Evolutionary conservation across 371 early-diverging fungal genomes (phyloP).

Genomic region (Apophysomyces sp.): DNA sequence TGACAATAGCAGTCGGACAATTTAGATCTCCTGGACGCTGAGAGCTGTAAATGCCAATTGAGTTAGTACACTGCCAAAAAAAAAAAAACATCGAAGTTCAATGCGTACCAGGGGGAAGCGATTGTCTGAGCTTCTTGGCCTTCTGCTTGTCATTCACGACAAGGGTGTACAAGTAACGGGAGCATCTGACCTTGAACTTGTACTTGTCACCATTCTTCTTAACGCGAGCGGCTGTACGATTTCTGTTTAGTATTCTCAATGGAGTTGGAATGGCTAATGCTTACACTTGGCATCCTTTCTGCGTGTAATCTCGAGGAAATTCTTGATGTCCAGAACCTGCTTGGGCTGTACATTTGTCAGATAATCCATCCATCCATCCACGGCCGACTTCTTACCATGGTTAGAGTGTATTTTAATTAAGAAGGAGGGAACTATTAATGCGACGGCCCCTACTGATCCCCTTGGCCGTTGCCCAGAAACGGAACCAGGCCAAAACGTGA

Average conservation of each 20-base stretch:
- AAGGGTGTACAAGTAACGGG: constrained; percentile 91
- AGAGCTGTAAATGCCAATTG: constrained; percentile 16
- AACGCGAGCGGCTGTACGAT: constrained; percentile 73
- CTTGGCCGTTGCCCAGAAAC: background rate
- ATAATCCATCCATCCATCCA: constrained; percentile 1
- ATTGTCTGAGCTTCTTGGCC: constrained; percentile 92
- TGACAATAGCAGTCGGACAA: background rate
- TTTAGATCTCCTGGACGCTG: constrained; percentile 32
- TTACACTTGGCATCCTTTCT: constrained; percentile 81
- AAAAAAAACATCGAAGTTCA: background rate
- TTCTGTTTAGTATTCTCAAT: background rate
- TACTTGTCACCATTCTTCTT: constrained; percentile 91
- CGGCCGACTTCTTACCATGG: background rate
- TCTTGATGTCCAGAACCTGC: constrained; percentile 93
- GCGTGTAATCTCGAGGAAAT: constrained; percentile 89
- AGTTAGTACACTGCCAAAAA: background rate
- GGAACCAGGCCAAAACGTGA: background rate
- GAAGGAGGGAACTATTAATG: background rate
- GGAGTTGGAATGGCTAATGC: background rate
- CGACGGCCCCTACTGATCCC: background rate
- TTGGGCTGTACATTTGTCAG: constrained; percentile 67
- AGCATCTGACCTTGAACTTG: constrained; percentile 98
- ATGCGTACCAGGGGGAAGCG: constrained; percentile 75
- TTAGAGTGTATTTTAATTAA: background rate
- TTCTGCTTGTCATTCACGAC: constrained; percentile 89